Evolutionary conservation across 2,329 filamentous ascomycete genomes (phyloP).

Genomic region (Teratosphaeria gauchensis): DNA sequence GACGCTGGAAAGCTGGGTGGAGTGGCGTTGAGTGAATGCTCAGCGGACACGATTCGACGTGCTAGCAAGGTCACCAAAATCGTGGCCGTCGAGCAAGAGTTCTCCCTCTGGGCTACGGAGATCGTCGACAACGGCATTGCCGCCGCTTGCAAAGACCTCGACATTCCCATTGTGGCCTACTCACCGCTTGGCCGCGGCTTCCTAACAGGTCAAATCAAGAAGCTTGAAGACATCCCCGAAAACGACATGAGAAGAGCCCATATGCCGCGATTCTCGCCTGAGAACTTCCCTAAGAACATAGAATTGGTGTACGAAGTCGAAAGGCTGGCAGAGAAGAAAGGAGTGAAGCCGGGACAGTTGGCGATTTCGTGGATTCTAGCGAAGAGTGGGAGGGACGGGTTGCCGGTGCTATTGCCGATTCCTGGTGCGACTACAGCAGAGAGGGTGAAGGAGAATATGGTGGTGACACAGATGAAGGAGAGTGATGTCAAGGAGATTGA

Average conservation of each 20-base stretch:
- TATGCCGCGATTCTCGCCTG: constrained; percentile 52
- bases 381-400: constrained; percentile 32
- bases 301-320: constrained; percentile 50
- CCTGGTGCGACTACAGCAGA: constrained; percentile 31
- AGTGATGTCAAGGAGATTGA: constrained; percentile 43
- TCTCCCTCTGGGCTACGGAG: constrained; percentile 48
- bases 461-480: constrained; percentile 33
- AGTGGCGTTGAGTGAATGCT: constrained; percentile 37
- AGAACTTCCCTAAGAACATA: constrained; percentile 55
- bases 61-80: constrained; percentile 47
- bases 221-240: constrained; percentile 45
- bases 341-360: constrained; percentile 37
- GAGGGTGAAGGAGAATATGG: constrained; percentile 32
- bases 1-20: constrained; percentile 34
- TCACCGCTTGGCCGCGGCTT: constrained; percentile 59
- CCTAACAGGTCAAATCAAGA: constrained; percentile 45
- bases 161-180: constrained; percentile 63
- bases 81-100: constrained; percentile 51
- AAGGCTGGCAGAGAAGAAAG: constrained; percentile 50
- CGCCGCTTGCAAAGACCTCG: constrained; percentile 48
- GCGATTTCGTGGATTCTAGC: constrained; percentile 41
- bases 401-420: constrained; percentile 37
- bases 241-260: constrained; percentile 34
- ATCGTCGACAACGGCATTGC: constrained; percentile 50
- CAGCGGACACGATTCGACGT: constrained; percentile 36